Evolutionary conservation across 129 eudicot genomes (phyloP), one percentile per base, ranked within the genome.

Genomic region (Flaveria trinervia): DNA sequence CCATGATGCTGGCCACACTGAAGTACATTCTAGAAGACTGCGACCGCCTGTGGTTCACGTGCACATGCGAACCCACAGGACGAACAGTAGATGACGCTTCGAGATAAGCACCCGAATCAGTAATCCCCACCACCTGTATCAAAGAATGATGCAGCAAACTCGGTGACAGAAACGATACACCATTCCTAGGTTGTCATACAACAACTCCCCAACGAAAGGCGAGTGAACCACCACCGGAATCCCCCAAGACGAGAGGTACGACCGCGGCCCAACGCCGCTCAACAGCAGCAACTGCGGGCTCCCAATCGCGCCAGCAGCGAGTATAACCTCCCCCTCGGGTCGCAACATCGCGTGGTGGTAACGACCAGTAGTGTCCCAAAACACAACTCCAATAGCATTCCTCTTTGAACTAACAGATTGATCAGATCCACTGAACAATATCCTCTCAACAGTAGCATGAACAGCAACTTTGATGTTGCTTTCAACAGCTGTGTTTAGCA

Each of bases 141-240:
- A 91, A 81, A 2, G 97, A 88, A 46, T 91, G 95, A 44, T 89
- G 92, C 43, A 91, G 30, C 5, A 88, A 91, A 71, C 45, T 39
- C 2, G 92, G 87, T 0, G 97, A 92, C 69, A 91, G 77, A 55
- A 92, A 84, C 0, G 96, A 92, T 70, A 92, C 87, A 23, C 97
- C 97, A 56, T 92, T 92, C 49, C 96, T 79, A n/a, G 97, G 76
- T 92, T 92, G 50, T 92, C 97, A 36, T 85, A 92, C 71, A 92
- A 28, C 57, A 79, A 89, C 69, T 84, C 85, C 2, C 97, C 95
- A 6, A 91, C 97, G 68, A 68, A 83, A 6, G 97, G 92, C 22
- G 73, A 85, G 39, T 91, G 89, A n/a, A 18, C 79, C 0, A 65
- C 88, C 54, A 89, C 92, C 1, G 95, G 95, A 22, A 91, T 91